phyloP scores from a whole-genome alignment of 2,329 filamentous ascomycete genomes.

The Diaporthe velutina region DNA sequence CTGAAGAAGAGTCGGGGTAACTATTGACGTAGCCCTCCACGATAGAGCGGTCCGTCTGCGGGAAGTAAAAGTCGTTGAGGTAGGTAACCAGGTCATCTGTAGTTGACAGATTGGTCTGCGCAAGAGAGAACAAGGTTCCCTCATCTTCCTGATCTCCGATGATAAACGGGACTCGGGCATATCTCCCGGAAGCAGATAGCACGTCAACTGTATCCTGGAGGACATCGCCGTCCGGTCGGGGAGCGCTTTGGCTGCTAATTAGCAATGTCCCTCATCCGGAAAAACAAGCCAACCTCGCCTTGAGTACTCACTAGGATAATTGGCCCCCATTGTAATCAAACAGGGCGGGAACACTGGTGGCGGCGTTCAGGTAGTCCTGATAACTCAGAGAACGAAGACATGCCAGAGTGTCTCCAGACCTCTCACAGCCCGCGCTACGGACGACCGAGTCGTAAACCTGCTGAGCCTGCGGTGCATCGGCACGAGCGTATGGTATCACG shows the following conservation, averaged over 20 bases:
- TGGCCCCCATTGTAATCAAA: conserved; percentile 69
- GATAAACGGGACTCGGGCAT: conserved; percentile 72
- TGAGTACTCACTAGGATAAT: conserved; percentile 60
- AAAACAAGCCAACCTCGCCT: no score
- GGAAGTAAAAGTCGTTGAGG: conserved; percentile 64
- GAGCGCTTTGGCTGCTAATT: conserved; percentile 51
- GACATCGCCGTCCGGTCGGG: conserved; percentile 69
- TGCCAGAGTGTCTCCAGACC: conserved; percentile 60
- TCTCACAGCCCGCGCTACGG: conserved; percentile 64
- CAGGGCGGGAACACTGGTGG: conserved; percentile 69
- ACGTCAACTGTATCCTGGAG: conserved; percentile 67
- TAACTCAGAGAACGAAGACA: conserved; percentile 69
- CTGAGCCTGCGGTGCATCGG: conserved; percentile 70
- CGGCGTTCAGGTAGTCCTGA: conserved; percentile 66
- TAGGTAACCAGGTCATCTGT: conserved; percentile 66
- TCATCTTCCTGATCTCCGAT: conserved; percentile 76
- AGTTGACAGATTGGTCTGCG: conserved; percentile 70
- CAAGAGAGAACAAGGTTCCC: conserved; percentile 72
- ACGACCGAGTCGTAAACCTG: conserved; percentile 66
- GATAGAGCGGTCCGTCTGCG: conserved; percentile 54
- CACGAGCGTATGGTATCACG: conserved; percentile 61
- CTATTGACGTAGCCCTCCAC: conserved; percentile 64
- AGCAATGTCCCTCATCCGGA: not conserved
- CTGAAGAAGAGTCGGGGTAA: conserved; percentile 62
- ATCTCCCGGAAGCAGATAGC: conserved; percentile 60